Evolutionary conservation across 352 stramenopile species (phyloP), one percentile per base, ranked within the genome.

Genomic region (Globisporangium parvum): DNA sequence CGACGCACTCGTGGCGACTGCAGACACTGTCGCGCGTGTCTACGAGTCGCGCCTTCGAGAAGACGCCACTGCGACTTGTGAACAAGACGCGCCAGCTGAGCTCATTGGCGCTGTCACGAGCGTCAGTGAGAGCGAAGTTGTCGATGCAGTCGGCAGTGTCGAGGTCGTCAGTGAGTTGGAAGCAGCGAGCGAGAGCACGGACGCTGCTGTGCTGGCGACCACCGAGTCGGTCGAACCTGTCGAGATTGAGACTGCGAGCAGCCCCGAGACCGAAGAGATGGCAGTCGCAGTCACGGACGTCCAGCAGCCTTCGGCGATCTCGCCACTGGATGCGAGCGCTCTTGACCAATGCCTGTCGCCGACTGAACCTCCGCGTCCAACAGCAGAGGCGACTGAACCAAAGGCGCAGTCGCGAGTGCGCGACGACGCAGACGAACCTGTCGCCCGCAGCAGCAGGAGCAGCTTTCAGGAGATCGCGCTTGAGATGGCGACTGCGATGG

Each of bases 401-500:
- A 12, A 14, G 31, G 15, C 15, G 39, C 39, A 4, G 12, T 6
- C 39, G 3, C 6, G n/a, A 47, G 20, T 6, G 5, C 41, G 6
- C 4, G 41, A 49, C 42, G 26, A 28, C 14, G 20, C 49, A 26
- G 41, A 42, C 42, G 28, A 18, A 20, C 20, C 49, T 35, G 8
- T 50, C 18, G n/a, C 21, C 15, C 20, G 51, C 12, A 11, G 33
- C 39, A 17, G 17, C 39, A 45, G n/a, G n/a, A 49, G 17, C n/a
- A 12, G 3, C 9, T 51, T 62, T 24, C 47, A 51, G 10, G 39
- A 46, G 11, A 35, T 51, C 40, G 55, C 51, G 12, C 21, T 45
- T 0, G 57, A 53, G 12, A 28, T 63, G 14, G 57, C 57, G 17
- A 45, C 26, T 41, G 57, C 57, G 0, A 21, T 37, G 3, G 50